Evolutionary conservation across 495 filamentous ascomycete genomes (phyloP).

Genomic region (Daldinia loculata): DNA sequence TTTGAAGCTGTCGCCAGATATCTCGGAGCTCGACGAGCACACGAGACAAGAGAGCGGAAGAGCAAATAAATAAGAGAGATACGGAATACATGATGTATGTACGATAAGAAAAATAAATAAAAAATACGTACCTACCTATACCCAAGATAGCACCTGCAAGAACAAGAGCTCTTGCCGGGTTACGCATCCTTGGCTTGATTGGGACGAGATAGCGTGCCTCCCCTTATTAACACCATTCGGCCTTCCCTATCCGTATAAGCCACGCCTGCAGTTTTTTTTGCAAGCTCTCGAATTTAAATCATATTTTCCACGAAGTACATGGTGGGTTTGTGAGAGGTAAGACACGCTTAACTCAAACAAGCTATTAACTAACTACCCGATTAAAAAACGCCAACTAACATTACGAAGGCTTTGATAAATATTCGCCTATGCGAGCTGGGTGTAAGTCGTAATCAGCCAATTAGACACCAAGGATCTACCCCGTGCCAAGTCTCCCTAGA

Average conservation of each 20-base stretch:
- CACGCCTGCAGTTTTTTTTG: slow-evolving; percentile 2
- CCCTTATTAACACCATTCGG: not conserved
- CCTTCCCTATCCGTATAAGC: slow-evolving; percentile 41
- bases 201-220: slow-evolving; percentile 1
- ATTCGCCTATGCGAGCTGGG: slow-evolving; percentile 1
- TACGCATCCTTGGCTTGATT: slow-evolving; percentile 14
- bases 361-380: not conserved
- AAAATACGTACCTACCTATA: not conserved
- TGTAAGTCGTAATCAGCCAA: slow-evolving; percentile 12
- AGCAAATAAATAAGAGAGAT: not conserved
- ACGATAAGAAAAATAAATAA: slow-evolving; percentile 10
- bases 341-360: slow-evolving; percentile 22
- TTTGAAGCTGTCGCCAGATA: slow-evolving; percentile 8
- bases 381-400: too few species aligned
- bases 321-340: slow-evolving; percentile 14
- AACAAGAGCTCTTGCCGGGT: not conserved
- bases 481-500: slow-evolving; percentile 31
- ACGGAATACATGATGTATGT: not conserved
- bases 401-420: not conserved
- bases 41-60: slow-evolving; percentile 3
- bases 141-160: not conserved
- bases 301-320: not conserved
- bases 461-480: slow-evolving; percentile 27
- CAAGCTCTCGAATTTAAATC: not conserved
- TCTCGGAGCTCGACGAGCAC: slow-evolving; percentile 4